A percentile compares a stretch with the other conserved stretches of the same genome.
These are phyloP conservation scores for Nothophytophthora sp. DNA, from an alignment of 352 stramenopile species.

Conservation along the genomic window DNA sequence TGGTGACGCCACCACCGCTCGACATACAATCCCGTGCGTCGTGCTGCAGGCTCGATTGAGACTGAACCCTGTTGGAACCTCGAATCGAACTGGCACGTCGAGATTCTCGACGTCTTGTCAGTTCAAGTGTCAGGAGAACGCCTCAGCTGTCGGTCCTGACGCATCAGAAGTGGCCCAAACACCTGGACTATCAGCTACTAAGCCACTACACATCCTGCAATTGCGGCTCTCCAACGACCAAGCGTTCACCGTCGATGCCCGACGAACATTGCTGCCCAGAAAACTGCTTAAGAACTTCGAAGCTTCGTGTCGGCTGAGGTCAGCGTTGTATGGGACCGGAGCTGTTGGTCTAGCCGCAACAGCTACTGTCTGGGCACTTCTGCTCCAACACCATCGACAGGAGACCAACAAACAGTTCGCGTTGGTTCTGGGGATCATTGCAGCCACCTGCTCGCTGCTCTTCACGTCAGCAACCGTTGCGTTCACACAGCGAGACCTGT, in stretches of 20 bases:
- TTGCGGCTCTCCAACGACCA: conserved; percentile 12
- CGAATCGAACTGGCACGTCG: background rate
- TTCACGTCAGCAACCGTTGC: conserved; percentile 8
- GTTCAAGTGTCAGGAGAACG: background rate
- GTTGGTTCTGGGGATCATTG: background rate
- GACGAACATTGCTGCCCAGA: conserved; percentile 7
- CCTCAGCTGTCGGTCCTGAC: background rate
- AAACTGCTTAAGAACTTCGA: conserved; percentile 1
- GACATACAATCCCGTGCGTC: conserved; percentile 13
- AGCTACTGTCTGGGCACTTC: conserved; percentile 3
- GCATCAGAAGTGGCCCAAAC: background rate
- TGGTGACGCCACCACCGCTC: background rate
- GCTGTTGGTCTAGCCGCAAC: conserved; percentile 9
- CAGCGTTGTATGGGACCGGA: conserved; percentile 1
- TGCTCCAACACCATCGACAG: conserved; percentile 1
- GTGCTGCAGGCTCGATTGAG: conserved; percentile 10
- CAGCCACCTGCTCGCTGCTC: conserved; percentile 2
- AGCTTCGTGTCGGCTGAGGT: conserved; percentile 3
- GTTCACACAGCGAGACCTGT: conserved; percentile 1
- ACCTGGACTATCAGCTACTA: background rate
- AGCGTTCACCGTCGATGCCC: conserved; percentile 3
- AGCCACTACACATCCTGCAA: background rate
- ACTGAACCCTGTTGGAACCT: background rate
- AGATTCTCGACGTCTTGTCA: background rate
- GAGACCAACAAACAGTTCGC: background rate